Evolutionary conservation across 441 rosid genomes (phyloP).

Genomic region (Eugenia klotzschiana): DNA sequence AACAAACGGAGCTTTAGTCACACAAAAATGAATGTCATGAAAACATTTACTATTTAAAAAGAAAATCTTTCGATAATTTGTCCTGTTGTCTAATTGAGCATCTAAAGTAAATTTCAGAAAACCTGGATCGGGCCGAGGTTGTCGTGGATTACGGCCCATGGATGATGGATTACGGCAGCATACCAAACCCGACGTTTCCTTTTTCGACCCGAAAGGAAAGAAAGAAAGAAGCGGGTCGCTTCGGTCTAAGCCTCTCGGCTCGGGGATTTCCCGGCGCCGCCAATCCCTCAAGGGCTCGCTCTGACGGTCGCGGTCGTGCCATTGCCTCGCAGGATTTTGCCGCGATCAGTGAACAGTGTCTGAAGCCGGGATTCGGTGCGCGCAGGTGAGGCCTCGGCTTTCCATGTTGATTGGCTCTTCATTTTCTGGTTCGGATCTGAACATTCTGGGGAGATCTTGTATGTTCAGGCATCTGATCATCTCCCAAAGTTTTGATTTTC

Average conservation of each 20-base stretch:
- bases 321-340: neutral
- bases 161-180: neutral
- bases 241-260: neutral
- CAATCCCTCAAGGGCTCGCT: neutral
- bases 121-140: neutral
- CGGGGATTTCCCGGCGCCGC: neutral
- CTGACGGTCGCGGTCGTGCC: neutral
- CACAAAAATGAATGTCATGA: neutral
- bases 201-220: neutral
- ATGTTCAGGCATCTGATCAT: neutral
- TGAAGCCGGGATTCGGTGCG: neutral
- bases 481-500: neutral
- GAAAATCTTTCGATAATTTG: neutral
- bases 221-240: neutral
- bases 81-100: neutral
- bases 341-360: neutral
- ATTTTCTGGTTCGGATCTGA: neutral
- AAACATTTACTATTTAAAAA: neutral
- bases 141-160: neutral
- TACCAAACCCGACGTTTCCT: neutral
- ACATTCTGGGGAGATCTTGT: neutral
- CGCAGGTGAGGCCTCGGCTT: neutral
- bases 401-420: neutral
- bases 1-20: neutral
- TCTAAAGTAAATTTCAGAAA: neutral